Evolutionary conservation across 495 filamentous ascomycete genomes (phyloP).

Genomic region (Friedmanniomyces endolithicus): DNA sequence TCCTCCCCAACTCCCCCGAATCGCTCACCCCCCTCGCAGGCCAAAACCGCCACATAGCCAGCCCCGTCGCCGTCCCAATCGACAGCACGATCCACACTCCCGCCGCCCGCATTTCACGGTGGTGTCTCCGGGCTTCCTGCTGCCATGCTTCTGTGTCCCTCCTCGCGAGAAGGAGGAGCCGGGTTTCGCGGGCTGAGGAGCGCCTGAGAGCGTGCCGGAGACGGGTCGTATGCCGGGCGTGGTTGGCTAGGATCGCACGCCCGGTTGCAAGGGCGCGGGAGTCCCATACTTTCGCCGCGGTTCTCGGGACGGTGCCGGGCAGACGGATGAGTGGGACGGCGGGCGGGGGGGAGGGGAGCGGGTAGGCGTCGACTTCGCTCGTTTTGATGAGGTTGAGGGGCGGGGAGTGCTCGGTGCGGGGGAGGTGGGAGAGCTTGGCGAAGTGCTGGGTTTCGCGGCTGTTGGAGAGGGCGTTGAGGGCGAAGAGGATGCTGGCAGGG

Average conservation of each 20-base stretch:
- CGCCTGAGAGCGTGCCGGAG: slow-evolving; percentile 2
- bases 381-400: slow-evolving; percentile 15
- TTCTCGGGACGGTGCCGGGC: not conserved
- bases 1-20: slow-evolving; percentile 7
- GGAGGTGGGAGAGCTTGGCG: slow-evolving; percentile 13
- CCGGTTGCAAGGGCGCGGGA: slow-evolving; percentile 1
- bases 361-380: slow-evolving; percentile 12
- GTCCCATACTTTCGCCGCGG: slow-evolving; percentile 4
- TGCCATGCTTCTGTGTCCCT: not conserved
- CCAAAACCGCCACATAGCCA: slow-evolving; percentile 18
- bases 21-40: not conserved
- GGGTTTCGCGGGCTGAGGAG: not conserved
- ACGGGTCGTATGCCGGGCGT: not conserved
- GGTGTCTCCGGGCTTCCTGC: not conserved
- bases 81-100: slow-evolving; percentile 4
- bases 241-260: slow-evolving; percentile 2
- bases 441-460: slow-evolving; percentile 18
- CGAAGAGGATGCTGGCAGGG: slow-evolving; percentile 12
- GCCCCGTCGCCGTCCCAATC: slow-evolving; percentile 11
- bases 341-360: slow-evolving; percentile 5
- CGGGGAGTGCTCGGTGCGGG: slow-evolving; percentile 15
- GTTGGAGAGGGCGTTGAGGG: slow-evolving; percentile 12
- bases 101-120: slow-evolving; percentile 4
- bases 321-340: not conserved
- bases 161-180: not conserved